Conservation (phyloP, 768 basidiomycete species). For the Boletus rex-veris region DNA sequence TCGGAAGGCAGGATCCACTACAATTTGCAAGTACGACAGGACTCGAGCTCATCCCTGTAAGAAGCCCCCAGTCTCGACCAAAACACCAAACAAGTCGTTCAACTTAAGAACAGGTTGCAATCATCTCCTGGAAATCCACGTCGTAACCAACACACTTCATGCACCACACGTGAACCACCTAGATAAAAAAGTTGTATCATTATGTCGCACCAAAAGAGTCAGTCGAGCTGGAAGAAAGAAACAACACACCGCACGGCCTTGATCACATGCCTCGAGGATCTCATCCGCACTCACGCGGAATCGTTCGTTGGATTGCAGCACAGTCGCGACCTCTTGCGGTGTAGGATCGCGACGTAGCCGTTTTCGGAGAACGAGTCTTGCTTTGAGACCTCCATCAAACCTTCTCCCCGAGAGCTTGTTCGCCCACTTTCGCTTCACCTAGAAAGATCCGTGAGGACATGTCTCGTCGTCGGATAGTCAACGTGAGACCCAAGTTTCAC, state of each 20-base stretch:
- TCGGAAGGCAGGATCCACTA: too few species aligned
- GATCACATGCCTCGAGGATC: conserved; percentile 4
- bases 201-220: too few species aligned
- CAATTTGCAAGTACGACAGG: too few species aligned
- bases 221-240: background rate
- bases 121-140: conserved; percentile 9
- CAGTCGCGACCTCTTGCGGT: conserved; percentile 1
- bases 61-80: too few species aligned
- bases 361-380: conserved; percentile 10
- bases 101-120: background rate
- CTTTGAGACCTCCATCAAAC: background rate
- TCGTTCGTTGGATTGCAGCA: background rate
- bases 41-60: too few species aligned
- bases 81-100: background rate
- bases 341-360: conserved; percentile 7
- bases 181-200: background rate
- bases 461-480: background rate
- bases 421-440: conserved; percentile 13
- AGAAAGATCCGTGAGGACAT: background rate
- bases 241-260: conserved; percentile 1
- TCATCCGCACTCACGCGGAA: background rate
- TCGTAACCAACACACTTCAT: conserved; percentile 12
- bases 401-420: conserved; percentile 1
- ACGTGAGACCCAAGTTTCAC: background rate
- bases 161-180: conserved; percentile 7